These are phyloP conservation scores for Starmerella apicola DNA, from an alignment of 805 yeast genomes.

Conservation along the genomic window DNA sequence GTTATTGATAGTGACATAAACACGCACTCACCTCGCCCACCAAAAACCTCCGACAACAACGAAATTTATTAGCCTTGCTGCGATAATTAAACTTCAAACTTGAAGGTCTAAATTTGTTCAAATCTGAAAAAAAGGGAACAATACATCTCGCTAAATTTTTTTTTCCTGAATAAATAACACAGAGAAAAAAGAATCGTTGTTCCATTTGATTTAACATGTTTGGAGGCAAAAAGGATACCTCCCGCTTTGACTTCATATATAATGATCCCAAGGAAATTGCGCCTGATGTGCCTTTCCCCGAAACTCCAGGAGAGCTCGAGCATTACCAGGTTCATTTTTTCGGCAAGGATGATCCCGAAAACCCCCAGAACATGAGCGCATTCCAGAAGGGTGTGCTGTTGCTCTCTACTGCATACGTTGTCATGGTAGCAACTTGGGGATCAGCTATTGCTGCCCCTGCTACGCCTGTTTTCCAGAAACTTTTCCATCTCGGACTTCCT, in stretches of 20 bases:
- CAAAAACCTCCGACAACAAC: too few species aligned
- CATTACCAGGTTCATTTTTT: slow-evolving; percentile 57
- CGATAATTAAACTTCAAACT: too few species aligned
- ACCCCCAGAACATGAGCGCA: slow-evolving; percentile 67
- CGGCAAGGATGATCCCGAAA: slow-evolving; percentile 67
- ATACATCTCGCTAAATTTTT: too few species aligned
- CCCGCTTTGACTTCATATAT: not conserved
- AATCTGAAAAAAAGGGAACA: too few species aligned
- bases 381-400: slow-evolving; percentile 37
- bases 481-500: slow-evolving; percentile 49
- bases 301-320: slow-evolving; percentile 6
- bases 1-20: too few species aligned
- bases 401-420: slow-evolving; percentile 36
- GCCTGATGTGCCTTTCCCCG: slow-evolving; percentile 9
- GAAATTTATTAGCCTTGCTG: too few species aligned
- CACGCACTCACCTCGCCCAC: too few species aligned
- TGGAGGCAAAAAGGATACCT: too few species aligned
- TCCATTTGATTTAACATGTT: too few species aligned
- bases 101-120: too few species aligned
- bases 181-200: too few species aligned
- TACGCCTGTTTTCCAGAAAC: slow-evolving; percentile 34
- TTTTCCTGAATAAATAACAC: too few species aligned
- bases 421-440: slow-evolving; percentile 54
- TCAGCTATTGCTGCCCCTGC: slow-evolving; percentile 73
- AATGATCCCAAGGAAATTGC: slow-evolving; percentile 5